These are phyloP conservation scores for Wickerhamomyces sp. DNA, from an alignment of 1,139 yeast species.

Conservation along the genomic window DNA sequence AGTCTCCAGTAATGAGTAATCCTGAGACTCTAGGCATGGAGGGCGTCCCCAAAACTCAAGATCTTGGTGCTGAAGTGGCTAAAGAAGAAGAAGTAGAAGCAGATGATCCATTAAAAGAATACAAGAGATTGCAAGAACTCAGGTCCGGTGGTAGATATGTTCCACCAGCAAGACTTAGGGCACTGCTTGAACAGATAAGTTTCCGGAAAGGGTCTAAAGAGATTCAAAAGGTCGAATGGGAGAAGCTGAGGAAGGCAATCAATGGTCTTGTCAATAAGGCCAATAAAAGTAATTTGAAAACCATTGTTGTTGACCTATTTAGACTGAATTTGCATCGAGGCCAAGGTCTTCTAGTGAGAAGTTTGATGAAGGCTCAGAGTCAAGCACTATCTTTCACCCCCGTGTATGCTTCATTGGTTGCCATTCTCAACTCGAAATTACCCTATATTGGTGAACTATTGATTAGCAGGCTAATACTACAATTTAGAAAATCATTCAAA, in stretches of 20 bases:
- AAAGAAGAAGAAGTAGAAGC: background rate
- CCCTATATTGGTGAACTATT: slow-evolving; percentile 67
- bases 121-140: slow-evolving; percentile 33
- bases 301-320: slow-evolving; percentile 45
- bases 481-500: slow-evolving; percentile 53
- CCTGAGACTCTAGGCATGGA: background rate
- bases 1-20: no score
- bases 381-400: slow-evolving; percentile 38
- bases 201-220: slow-evolving; percentile 28
- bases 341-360: slow-evolving; percentile 52
- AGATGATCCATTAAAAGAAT: slow-evolving; percentile 32
- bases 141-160: slow-evolving; percentile 44
- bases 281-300: slow-evolving; percentile 42
- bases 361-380: slow-evolving; percentile 53
- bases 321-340: slow-evolving; percentile 53
- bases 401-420: slow-evolving; percentile 53
- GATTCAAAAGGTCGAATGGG: slow-evolving; percentile 54
- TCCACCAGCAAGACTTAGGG: slow-evolving; percentile 47
- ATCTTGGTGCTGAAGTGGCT: background rate
- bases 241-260: slow-evolving; percentile 41
- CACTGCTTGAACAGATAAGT: slow-evolving; percentile 35
- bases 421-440: slow-evolving; percentile 60
- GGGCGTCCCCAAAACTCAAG: background rate
- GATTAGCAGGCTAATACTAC: slow-evolving; percentile 48
- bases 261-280: slow-evolving; percentile 44